phyloP scores from a whole-genome alignment of 345 rosid species.

The Eucalyptus victrix region DNA sequence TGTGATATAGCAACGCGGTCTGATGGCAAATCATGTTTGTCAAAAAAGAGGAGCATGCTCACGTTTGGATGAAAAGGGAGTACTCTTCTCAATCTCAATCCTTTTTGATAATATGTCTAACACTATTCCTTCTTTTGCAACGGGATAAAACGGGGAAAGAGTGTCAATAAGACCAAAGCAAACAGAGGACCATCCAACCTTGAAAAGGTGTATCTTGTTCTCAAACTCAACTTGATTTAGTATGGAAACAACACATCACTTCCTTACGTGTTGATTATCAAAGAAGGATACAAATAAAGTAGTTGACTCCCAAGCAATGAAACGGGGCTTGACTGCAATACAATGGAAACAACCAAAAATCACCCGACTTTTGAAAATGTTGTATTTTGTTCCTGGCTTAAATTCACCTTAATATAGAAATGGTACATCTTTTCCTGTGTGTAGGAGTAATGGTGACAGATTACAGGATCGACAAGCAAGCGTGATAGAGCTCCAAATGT shows the following conservation, averaged over 20 bases:
- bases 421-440: background rate
- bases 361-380: background rate
- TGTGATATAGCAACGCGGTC: background rate
- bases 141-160: background rate
- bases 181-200: background rate
- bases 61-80: background rate
- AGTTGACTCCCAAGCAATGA: background rate
- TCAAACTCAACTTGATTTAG: background rate
- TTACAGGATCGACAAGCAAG: background rate
- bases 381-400: background rate
- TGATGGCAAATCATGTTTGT: background rate
- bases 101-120: background rate
- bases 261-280: background rate
- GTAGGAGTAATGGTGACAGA: background rate
- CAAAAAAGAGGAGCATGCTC: background rate
- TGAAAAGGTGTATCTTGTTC: background rate
- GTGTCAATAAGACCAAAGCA: background rate
- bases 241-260: background rate
- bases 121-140: background rate
- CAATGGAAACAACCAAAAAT: background rate
- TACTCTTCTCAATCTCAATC: background rate
- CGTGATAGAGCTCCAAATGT: background rate
- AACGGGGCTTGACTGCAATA: background rate
- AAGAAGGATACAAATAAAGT: background rate
- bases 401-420: background rate